Evolutionary conservation across 2,329 filamentous ascomycete species (phyloP).

Genomic region (Hortaea werneckii): DNA sequence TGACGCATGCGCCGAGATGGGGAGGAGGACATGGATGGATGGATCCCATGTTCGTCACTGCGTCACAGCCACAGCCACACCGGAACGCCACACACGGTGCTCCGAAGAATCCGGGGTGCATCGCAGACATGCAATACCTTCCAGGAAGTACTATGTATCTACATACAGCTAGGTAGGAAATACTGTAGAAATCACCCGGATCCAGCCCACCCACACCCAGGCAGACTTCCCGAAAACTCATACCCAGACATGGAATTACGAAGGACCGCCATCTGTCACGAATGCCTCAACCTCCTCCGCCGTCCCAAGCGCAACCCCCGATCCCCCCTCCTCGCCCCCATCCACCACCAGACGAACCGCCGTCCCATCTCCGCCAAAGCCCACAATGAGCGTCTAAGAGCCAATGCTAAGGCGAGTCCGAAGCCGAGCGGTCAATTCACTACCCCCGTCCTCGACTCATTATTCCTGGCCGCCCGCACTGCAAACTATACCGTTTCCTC

Average conservation of each 20-base stretch:
- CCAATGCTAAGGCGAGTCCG: background rate
- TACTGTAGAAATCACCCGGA: too few species aligned
- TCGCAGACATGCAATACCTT: too few species aligned
- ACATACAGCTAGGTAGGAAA: too few species aligned
- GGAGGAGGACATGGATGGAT: too few species aligned
- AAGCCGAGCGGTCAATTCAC: background rate
- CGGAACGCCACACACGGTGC: background rate
- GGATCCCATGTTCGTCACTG: background rate
- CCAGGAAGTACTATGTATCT: too few species aligned
- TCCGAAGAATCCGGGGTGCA: too few species aligned
- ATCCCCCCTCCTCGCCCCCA: background rate
- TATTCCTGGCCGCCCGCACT: constrained; percentile 6
- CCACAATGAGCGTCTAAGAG: constrained; percentile 5
- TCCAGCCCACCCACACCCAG: too few species aligned
- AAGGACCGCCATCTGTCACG: constrained; percentile 8
- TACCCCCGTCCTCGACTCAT: constrained; percentile 5
- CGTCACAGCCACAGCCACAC: background rate
- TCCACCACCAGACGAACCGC: background rate
- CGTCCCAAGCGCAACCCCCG: background rate
- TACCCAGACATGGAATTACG: constrained; percentile 16
- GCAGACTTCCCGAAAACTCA: too few species aligned
- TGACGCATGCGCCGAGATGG: too few species aligned
- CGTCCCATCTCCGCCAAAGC: constrained; percentile 4
- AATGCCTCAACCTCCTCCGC: constrained; percentile 9
- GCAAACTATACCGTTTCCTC: constrained; percentile 7